These are phyloP conservation scores for Metschnikowia kofuensis DNA, from an alignment of 805 yeast species.

Conservation along the genomic window DNA sequence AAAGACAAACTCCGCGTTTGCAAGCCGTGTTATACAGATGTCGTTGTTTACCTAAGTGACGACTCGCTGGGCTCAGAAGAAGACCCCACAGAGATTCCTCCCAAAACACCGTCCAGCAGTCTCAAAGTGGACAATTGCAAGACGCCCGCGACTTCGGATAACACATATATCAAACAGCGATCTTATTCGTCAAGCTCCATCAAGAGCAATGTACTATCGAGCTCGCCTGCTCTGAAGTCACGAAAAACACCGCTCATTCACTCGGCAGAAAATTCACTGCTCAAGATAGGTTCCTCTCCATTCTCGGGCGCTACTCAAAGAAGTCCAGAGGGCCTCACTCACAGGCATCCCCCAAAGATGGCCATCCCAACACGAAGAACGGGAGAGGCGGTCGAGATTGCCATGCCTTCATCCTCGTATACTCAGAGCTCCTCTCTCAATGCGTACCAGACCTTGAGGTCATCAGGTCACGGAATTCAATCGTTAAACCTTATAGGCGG, in stretches of 20 bases:
- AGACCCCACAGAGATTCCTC: neutral
- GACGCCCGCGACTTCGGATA: neutral
- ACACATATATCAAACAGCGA: slow-evolving; percentile 17
- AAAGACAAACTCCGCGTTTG: slow-evolving; percentile 77
- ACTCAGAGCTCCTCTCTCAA: slow-evolving; percentile 6
- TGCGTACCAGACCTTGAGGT: slow-evolving; percentile 4
- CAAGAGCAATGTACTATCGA: slow-evolving; percentile 19
- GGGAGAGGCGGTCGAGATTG: slow-evolving; percentile 78
- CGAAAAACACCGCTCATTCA: slow-evolving; percentile 8
- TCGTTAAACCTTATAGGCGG: slow-evolving; percentile 1
- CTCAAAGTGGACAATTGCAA: neutral
- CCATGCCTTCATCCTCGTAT: slow-evolving; percentile 25
- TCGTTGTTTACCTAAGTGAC: slow-evolving; percentile 66
- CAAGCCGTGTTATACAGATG: slow-evolving; percentile 69
- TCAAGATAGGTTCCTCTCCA: neutral
- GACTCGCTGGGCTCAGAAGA: slow-evolving; percentile 43
- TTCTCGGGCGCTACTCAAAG: slow-evolving; percentile 8
- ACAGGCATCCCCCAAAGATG: slow-evolving; percentile 45
- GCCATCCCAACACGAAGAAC: slow-evolving; percentile 79
- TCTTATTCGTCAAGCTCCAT: slow-evolving; percentile 28
- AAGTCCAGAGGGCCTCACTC: slow-evolving; percentile 16
- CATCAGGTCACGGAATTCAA: slow-evolving; percentile 6
- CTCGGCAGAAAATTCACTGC: slow-evolving; percentile 1
- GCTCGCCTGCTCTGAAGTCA: slow-evolving; percentile 13
- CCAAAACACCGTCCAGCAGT: neutral